phyloP scores from a whole-genome alignment of 345 rosid genomes.

The Draba incana region DNA sequence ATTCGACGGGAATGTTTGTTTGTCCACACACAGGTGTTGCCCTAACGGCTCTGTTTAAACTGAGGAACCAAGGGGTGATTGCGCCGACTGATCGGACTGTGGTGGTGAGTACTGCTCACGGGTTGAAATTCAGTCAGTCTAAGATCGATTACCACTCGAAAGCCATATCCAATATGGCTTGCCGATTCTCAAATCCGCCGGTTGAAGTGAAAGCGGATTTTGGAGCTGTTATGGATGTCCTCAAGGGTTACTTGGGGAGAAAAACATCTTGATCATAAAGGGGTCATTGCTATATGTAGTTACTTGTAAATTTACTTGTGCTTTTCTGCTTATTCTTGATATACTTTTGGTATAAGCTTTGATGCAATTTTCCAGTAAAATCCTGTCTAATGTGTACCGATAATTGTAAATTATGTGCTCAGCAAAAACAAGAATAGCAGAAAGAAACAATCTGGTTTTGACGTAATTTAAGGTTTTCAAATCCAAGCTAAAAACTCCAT shows the following conservation, averaged over 20 bases:
- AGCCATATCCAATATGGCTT: constrained; percentile 67
- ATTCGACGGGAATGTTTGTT: constrained; percentile 86
- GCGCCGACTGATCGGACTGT: constrained; percentile 63
- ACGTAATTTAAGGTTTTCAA: too few species aligned
- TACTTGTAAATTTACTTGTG: constrained; percentile 14
- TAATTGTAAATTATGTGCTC: background rate
- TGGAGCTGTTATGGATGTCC: constrained; percentile 76
- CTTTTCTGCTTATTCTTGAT: background rate
- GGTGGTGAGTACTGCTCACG: constrained; percentile 85
- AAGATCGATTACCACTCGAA: constrained; percentile 79
- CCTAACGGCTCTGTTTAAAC: constrained; percentile 68
- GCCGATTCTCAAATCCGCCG: constrained; percentile 67
- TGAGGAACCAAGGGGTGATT: constrained; percentile 69
- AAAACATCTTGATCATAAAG: constrained; percentile 42
- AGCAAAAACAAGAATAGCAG: background rate
- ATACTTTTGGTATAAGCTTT: background rate
- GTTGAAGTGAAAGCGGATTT: constrained; percentile 72
- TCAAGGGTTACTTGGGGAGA: constrained; percentile 55
- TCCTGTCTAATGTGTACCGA: background rate
- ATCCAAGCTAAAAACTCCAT: too few species aligned
- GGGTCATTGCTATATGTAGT: background rate
- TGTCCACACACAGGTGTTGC: constrained; percentile 94
- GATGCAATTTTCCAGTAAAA: constrained; percentile 8
- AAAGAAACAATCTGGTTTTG: too few species aligned
- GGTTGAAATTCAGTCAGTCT: constrained; percentile 71